Base-by-base conservation (phyloP, 208 protist genomes). In the Trypanosoma congolense region DNA sequence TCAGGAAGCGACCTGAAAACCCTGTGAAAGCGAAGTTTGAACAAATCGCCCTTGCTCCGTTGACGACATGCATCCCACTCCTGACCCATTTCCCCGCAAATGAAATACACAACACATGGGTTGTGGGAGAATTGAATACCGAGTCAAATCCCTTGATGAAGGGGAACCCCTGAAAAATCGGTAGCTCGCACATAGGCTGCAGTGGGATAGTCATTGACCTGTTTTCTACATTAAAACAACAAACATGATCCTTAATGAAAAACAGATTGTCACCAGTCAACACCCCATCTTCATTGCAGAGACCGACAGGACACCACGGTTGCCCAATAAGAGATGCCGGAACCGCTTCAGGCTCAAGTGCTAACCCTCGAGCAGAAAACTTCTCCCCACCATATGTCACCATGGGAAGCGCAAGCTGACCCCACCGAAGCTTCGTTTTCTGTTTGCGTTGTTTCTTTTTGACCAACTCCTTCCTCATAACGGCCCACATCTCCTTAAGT, bases 101-200 rank as follows among this genome's bases (percentile, higher is more conserved):
- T 74, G 40, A 82, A 68, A 44, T 72, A 73, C 12, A 63, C 73
- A 14, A 71, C 58, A 25, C 67, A 54, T 26, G 68, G 76, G 40
- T 69, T 65, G 18, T 40, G 4, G 75, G 80, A 38, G 71, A 56
- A 61, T 82, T 58, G 44, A 84, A 72, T 9, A 53, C 49, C 22
- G 65, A 71, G 41, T 83, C 73, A 54, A 83, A 75, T 4, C 80
- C 80, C 10, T 48, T 51, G 21, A 51, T 16, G 64, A 88, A 84
- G 4, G 80, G 80, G 26, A 73, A 69, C 24, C 35, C 40, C 1
- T 18, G 8, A 4, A 69, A 33, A n/a, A 56, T 18, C 3, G 29
- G n/a, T 19, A 36, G 49, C 24, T 58, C 40, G 1, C 19, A 29
- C 30, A 74, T 61, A 12, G 42, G 46, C 26, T 58, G 59, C 26